Percentiles rank a stretch among this genome's conserved stretches.
Conservation (phyloP, 306 rosid genomes). For the Casuarina equisetifolia region DNA sequence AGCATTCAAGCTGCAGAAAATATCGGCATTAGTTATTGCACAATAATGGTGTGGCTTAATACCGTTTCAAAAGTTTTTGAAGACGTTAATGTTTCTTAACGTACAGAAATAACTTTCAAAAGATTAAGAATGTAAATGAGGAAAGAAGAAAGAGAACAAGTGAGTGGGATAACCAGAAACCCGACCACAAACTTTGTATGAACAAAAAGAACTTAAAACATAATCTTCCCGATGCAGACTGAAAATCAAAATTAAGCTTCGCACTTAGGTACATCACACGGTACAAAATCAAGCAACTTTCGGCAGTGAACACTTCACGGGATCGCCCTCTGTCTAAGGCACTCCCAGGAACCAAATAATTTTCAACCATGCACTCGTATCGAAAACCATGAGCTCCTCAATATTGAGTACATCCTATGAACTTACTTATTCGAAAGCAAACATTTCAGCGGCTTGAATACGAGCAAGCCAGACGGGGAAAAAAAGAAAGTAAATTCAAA, state of each 20-base stretch:
- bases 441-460: neutral
- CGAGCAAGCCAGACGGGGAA: neutral
- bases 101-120: neutral
- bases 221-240: neutral
- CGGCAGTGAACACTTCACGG: neutral
- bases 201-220: neutral
- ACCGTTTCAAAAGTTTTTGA: neutral
- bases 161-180: neutral
- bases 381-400: neutral
- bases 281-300: neutral
- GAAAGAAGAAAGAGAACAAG: neutral
- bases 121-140: neutral
- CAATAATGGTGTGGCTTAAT: neutral
- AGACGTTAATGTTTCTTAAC: neutral
- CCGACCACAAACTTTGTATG: neutral
- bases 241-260: neutral
- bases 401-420: neutral
- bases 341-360: neutral
- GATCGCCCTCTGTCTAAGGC: neutral
- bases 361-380: neutral
- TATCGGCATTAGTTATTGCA: neutral
- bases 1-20: neutral
- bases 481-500: neutral
- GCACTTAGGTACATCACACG: neutral
- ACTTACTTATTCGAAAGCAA: neutral